Evolutionary conservation across 352 stramenopile species (phyloP).

Genomic region (Phytophthora chlamydospora): DNA sequence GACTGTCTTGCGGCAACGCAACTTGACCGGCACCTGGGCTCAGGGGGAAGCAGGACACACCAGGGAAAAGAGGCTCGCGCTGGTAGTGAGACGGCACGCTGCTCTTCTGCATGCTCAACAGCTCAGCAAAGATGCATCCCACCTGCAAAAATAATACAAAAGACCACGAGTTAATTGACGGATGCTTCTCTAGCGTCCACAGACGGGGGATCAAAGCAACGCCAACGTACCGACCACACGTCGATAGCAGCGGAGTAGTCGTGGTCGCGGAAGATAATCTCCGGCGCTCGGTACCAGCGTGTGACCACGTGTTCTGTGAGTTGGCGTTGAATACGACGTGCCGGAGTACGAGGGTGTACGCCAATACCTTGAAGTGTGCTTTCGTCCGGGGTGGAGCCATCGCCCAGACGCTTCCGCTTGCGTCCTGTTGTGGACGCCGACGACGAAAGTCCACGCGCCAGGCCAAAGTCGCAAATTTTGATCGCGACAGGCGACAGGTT

Average conservation of each 20-base stretch:
- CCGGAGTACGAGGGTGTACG: slow-evolving; percentile 75
- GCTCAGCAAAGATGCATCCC: slow-evolving; percentile 96
- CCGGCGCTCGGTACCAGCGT: slow-evolving; percentile 94
- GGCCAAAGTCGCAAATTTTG: slow-evolving; percentile 89
- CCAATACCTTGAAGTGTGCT: slow-evolving; percentile 65
- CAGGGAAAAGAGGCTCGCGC: slow-evolving; percentile 94
- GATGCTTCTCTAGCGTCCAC: not conserved
- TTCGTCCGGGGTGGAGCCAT: slow-evolving; percentile 58
- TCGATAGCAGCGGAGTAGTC: slow-evolving; percentile 90
- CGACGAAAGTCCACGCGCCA: slow-evolving; percentile 73
- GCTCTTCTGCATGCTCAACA: slow-evolving; percentile 97
- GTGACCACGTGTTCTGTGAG: slow-evolving; percentile 96
- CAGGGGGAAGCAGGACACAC: slow-evolving; percentile 91
- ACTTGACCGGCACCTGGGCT: slow-evolving; percentile 79
- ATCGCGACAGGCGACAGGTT: slow-evolving; percentile 87
- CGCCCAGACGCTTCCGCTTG: slow-evolving; percentile 54
- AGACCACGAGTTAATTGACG: slow-evolving; percentile 9
- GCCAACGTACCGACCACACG: slow-evolving; percentile 83
- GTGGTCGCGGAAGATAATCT: slow-evolving; percentile 94
- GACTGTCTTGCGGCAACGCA: slow-evolving; percentile 81
- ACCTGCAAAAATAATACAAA: slow-evolving; percentile 53
- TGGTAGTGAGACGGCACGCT: slow-evolving; percentile 95
- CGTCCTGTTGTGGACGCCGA: slow-evolving; percentile 71
- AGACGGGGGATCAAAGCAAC: not conserved
- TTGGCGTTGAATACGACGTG: slow-evolving; percentile 87